Evolutionary conservation across 2,329 filamentous ascomycete species (phyloP), one percentile per base, ranked within the genome.

Genomic region (Exutisphaerella laricina): DNA sequence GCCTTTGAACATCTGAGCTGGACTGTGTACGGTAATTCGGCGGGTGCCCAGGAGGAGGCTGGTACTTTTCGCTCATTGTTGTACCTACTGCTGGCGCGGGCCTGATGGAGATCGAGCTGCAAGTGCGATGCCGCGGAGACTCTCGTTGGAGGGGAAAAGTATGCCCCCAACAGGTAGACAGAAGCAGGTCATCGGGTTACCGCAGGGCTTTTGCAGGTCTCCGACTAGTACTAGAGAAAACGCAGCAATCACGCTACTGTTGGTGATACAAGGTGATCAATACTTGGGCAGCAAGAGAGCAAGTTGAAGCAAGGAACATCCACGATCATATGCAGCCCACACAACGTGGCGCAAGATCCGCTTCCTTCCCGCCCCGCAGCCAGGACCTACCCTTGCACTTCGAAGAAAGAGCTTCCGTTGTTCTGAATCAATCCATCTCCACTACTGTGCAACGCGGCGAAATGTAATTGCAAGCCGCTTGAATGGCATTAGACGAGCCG

Each of bases 401-500:
- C n/a, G n/a, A n/a, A n/a, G n/a, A n/a, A n/a, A n/a, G n/a, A n/a
- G n/a, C n/a, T n/a, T n/a, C n/a, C n/a, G n/a, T n/a, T n/a, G n/a
- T n/a, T n/a, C 14, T 5, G 6, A 12, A 5, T 30, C 14, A 18
- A 4, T 9, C 17, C 30, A 18, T 22, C 23, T 20, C 34, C 17
- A 25, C 17, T 16, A 17, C n/a, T 13, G n/a, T 3, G 28, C 28
- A 14, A 33, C 7, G n/a, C 34, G 26, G 2, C 31, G 31, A 43
- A 7, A 45, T 45, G 44, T 39, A 44, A 37, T 41, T 16, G 2
- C 33, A 3, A 33, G 33, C 12, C 17, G 14, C 16, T 17, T 14
- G 10, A 28, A 56, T 56, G 51, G 39, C 43, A 33, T 45, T 54
- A 41, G 58, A 64, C 43, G 57, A 54, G 39, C 51, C 57, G 9